Percentiles rank a stretch among this genome's conserved stretches.
phyloP scores from a whole-genome alignment of 345 rosid species.

The Erucastrum elatum region DNA sequence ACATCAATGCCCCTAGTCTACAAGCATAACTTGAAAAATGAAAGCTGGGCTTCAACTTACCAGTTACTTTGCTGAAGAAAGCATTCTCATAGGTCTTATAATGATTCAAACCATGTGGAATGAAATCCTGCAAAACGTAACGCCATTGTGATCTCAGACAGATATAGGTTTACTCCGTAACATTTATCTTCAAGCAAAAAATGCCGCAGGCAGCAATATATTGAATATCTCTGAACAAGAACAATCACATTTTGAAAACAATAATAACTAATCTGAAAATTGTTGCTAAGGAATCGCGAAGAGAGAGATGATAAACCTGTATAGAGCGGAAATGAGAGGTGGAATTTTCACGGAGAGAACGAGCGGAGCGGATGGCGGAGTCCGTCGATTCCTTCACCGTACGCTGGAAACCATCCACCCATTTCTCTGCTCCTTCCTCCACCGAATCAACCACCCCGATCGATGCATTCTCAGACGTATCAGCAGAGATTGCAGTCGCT shows the following conservation, averaged over 20 bases:
- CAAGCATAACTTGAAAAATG: neutral
- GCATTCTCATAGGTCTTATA: slow-evolving; percentile 50
- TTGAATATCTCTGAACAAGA: neutral
- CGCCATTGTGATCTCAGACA: neutral
- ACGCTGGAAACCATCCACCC: slow-evolving; percentile 73
- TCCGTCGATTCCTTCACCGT: slow-evolving; percentile 65
- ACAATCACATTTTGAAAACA: neutral
- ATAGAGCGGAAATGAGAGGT: slow-evolving; percentile 62
- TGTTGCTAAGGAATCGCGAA: slow-evolving; percentile 17
- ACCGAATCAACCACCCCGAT: slow-evolving; percentile 25
- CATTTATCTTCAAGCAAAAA: neutral
- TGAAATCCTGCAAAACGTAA: slow-evolving; percentile 42
- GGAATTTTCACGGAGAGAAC: slow-evolving; percentile 61
- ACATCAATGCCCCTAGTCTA: neutral
- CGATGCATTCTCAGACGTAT: slow-evolving; percentile 19
- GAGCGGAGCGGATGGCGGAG: slow-evolving; percentile 76
- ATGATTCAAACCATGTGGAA: slow-evolving; percentile 45
- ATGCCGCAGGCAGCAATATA: neutral
- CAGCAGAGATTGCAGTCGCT: neutral
- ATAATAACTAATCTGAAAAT: slow-evolving; percentile 1
- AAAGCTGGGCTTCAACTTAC: slow-evolving; percentile 30
- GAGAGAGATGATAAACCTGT: slow-evolving; percentile 44
- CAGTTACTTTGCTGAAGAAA: slow-evolving; percentile 50
- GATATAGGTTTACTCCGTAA: neutral
- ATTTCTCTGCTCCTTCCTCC: slow-evolving; percentile 45